These are phyloP conservation scores for Dacryopinax primogenitus DNA, from an alignment of 768 basidiomycete species.

Conservation along the genomic window DNA sequence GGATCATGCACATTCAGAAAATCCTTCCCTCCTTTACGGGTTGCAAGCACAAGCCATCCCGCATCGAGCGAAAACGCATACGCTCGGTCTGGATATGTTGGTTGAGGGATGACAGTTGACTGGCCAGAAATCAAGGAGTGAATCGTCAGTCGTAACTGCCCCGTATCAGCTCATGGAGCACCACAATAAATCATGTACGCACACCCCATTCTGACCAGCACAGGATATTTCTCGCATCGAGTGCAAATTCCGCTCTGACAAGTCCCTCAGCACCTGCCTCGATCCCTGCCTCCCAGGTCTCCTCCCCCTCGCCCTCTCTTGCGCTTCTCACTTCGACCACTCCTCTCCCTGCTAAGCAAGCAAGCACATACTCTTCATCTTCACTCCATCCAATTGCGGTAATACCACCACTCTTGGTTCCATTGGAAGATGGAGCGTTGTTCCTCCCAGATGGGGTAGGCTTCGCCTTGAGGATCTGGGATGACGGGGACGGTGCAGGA, in stretches of 20 bases:
- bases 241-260: constrained; percentile 80
- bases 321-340: constrained; percentile 50
- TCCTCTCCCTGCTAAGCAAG: constrained; percentile 58
- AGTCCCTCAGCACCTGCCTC: constrained; percentile 77
- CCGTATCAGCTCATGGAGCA: constrained; percentile 10
- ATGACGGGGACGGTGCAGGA: constrained; percentile 40
- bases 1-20: constrained; percentile 75
- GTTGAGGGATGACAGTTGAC: constrained; percentile 76
- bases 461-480: constrained; percentile 30
- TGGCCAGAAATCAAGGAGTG: constrained; percentile 68
- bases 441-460: constrained; percentile 26
- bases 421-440: constrained; percentile 19
- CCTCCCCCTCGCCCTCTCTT: constrained; percentile 60
- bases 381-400: constrained; percentile 75
- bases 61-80: constrained; percentile 70
- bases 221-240: constrained; percentile 65
- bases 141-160: constrained; percentile 45
- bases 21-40: constrained; percentile 83
- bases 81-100: constrained; percentile 72
- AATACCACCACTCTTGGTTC: constrained; percentile 36
- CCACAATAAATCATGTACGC: constrained; percentile 28
- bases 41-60: constrained; percentile 72
- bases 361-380: constrained; percentile 77
- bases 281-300: constrained; percentile 54
- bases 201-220: constrained; percentile 94